A percentile compares a stretch with the other conserved stretches of the same genome.
phyloP scores from a whole-genome alignment of 805 yeast species.

The Zygotorulaspora chibaensis region DNA sequence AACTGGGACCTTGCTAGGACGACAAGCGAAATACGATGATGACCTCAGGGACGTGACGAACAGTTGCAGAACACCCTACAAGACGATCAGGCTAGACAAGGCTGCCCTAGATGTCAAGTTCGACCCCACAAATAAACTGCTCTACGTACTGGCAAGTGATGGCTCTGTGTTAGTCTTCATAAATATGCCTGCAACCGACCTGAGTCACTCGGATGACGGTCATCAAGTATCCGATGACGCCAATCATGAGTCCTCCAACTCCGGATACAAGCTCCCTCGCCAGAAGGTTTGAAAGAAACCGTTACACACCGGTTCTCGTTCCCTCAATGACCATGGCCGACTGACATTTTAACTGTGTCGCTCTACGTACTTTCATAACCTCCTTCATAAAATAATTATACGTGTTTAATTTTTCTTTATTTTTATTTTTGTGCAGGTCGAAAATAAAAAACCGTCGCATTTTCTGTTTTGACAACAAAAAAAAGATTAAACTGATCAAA shows the following conservation, averaged over 20 bases:
- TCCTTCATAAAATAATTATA: too few species aligned
- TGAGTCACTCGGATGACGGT: not conserved
- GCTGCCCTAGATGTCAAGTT: conserved; percentile 12
- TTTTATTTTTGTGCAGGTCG: not conserved
- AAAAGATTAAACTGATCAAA: not conserved
- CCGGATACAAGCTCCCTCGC: conserved; percentile 2
- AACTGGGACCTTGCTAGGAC: too few species aligned
- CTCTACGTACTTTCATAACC: not conserved
- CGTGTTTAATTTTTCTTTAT: not conserved
- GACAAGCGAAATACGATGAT: too few species aligned
- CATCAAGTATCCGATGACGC: not conserved
- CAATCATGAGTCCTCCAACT: not conserved
- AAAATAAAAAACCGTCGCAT: not conserved
- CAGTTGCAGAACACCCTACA: conserved; percentile 7
- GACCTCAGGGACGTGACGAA: too few species aligned
- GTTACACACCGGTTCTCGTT: not conserved
- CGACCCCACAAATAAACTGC: conserved; percentile 6
- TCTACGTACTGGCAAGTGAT: conserved; percentile 14
- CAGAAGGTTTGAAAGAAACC: not conserved
- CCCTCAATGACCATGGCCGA: not conserved
- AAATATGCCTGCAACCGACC: not conserved
- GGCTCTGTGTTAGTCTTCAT: conserved; percentile 14
- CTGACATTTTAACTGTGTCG: not conserved
- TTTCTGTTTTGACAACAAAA: not conserved
- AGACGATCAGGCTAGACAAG: conserved; percentile 11